Conservation (phyloP, 1,284 basidiomycete genomes). For the Cerioporus squamosus region DNA sequence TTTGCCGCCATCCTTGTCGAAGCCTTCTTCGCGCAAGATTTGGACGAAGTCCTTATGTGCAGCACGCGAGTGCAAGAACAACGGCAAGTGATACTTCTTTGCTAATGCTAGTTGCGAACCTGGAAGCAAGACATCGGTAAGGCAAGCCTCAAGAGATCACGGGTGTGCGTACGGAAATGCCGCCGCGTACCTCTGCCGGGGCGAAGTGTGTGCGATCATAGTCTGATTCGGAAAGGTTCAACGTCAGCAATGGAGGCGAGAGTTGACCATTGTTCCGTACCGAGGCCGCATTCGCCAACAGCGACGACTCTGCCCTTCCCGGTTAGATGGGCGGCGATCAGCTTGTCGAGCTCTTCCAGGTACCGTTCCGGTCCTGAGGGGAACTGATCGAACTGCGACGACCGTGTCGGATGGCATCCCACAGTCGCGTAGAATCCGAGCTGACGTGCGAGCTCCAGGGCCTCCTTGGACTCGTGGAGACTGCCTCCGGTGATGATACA, state of each 20-base stretch:
- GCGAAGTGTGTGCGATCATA: conserved; percentile 86
- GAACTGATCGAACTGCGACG: conserved; percentile 72
- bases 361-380: conserved; percentile 68
- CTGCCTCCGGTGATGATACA: conserved; percentile 86
- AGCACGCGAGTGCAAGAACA: conserved; percentile 87
- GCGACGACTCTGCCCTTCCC: conserved; percentile 71
- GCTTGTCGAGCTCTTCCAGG: conserved; percentile 58
- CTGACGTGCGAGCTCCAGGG: conserved; percentile 64
- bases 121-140: neutral
- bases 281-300: conserved; percentile 87
- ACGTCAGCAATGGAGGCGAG: neutral
- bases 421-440: conserved; percentile 76
- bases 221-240: conserved; percentile 50
- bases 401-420: conserved; percentile 89
- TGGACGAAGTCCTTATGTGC: conserved; percentile 75
- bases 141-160: neutral
- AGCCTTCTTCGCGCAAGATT: conserved; percentile 71
- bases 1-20: conserved; percentile 60
- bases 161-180: conserved; percentile 61
- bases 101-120: conserved; percentile 68
- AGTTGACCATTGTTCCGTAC: conserved; percentile 43
- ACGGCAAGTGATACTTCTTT: conserved; percentile 73
- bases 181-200: conserved; percentile 58
- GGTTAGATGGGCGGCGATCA: conserved; percentile 59
- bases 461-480: conserved; percentile 67